These are phyloP conservation scores for Botrytis tulipae DNA, from an alignment of 2,329 filamentous ascomycete genomes.

Conservation along the genomic window DNA sequence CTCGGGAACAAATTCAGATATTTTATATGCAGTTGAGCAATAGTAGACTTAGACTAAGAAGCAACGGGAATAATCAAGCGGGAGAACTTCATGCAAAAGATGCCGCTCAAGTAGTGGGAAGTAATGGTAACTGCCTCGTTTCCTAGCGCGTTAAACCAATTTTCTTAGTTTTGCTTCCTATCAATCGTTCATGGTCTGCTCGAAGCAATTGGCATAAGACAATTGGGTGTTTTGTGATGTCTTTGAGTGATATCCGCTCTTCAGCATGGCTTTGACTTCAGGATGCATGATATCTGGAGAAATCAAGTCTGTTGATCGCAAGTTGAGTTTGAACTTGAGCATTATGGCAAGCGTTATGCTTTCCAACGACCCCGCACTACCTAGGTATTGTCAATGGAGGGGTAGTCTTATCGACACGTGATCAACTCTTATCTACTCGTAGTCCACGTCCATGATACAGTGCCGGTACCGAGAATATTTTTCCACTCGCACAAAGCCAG, in stretches of 20 bases:
- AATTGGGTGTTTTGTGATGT: not conserved
- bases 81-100: not conserved
- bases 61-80: not conserved
- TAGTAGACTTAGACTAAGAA: not conserved
- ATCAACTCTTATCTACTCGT: not conserved
- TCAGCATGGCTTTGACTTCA: not conserved
- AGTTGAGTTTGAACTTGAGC: not conserved
- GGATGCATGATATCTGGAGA: not conserved
- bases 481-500: constrained; percentile 11
- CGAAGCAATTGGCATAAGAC: too few species aligned
- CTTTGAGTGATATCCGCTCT: too few species aligned
- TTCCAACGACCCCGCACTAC: not conserved
- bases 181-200: too few species aligned
- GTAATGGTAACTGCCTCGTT: not conserved
- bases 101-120: not conserved
- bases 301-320: not conserved
- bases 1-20: not conserved
- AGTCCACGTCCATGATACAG: not conserved
- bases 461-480: constrained; percentile 4
- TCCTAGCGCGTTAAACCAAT: too few species aligned
- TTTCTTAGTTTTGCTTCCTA: too few species aligned
- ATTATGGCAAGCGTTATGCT: not conserved
- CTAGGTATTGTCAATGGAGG: not conserved
- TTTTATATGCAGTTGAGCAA: not conserved
- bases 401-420: constrained; percentile 10